Evolutionary conservation across 805 yeast species (phyloP).

Genomic region (Metschnikowia reukaufii): DNA sequence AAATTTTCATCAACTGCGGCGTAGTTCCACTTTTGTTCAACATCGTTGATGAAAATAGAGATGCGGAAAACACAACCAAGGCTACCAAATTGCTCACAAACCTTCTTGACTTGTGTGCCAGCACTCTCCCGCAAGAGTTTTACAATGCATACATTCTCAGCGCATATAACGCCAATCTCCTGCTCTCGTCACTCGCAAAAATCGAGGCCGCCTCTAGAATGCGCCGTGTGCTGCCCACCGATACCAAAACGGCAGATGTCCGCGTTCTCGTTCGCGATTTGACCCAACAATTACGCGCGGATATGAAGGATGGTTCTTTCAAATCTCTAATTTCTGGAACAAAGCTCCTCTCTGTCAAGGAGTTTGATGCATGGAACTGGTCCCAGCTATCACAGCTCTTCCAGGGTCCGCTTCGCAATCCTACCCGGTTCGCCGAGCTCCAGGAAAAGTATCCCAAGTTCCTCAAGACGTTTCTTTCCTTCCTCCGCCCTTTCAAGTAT

Average conservation of each 20-base stretch:
- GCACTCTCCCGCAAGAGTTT: constrained; percentile 52
- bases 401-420: constrained; percentile 77
- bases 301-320: constrained; percentile 63
- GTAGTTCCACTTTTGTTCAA: constrained; percentile 49
- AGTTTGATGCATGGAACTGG: constrained; percentile 88
- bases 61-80: constrained; percentile 51
- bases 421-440: constrained; percentile 73
- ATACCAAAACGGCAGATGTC: constrained; percentile 15
- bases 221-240: constrained; percentile 1
- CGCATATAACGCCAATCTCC: constrained; percentile 12
- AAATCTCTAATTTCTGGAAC: constrained; percentile 66
- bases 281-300: constrained; percentile 23
- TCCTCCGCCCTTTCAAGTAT: constrained; percentile 88
- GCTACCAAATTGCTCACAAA: constrained; percentile 67
- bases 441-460: constrained; percentile 75
- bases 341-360: constrained; percentile 73
- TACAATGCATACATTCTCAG: constrained; percentile 18
- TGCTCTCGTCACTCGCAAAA: constrained; percentile 14
- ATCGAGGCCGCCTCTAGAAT: constrained; percentile 17
- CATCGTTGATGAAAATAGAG: constrained; percentile 43
- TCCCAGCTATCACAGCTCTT: constrained; percentile 65
- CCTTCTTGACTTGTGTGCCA: constrained; percentile 52
- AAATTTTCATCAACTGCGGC: constrained; percentile 54
- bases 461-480: constrained; percentile 77
- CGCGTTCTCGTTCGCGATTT: constrained; percentile 23